Evolutionary conservation across 2,329 filamentous ascomycete species (phyloP), one percentile per base, ranked within the genome.

Genomic region (Aspergillus sp.): DNA sequence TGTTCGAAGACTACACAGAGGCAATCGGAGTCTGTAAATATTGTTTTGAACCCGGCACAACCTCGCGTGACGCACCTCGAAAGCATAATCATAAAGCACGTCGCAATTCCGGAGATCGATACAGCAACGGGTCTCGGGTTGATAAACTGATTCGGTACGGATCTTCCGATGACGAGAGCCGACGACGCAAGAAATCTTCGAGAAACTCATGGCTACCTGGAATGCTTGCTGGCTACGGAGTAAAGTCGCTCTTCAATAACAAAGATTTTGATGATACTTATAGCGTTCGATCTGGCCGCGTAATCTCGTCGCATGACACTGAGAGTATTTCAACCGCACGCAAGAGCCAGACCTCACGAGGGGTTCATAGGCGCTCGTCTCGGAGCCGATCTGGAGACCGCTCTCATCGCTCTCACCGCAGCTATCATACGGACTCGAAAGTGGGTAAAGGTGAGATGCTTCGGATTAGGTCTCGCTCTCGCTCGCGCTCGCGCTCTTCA

Each of bases 1-100:
- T 83, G 69, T 88, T 87, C 76, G 86, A 89, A 71, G 85, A 88
- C 68, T 89, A 89, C 67, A 88, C 86, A 1, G 85, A 89, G 72
- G 83, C 84, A 60, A 88, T 87, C 65, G 86, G 86, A 22, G 83
- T 88, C 2, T 89, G 86, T 75, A 85, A 82, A 63, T 78, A 86
- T 65, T 89, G 86, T 70, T 89, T 89, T 67, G 85, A 87, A 60
- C 85, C 86, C 6, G 79, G 81, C 9, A 83, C 82, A 16, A 81
- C 78, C 3, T 80, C 83, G 3, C 70, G 75, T 60, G 81, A 87
- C 69, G 86, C 85, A 0, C 86, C 86, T 6, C 80, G 86, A 55
- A 84, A 83, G 63, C 86, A 89, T 67, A 76, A 86, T 65, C 85
- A 85, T 68, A 73, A 80, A 59, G 64, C 70, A 3, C 67, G 69